Evolutionary conservation across 2,329 filamentous ascomycete species (phyloP).

Genomic region (Calonectria henricotiae): DNA sequence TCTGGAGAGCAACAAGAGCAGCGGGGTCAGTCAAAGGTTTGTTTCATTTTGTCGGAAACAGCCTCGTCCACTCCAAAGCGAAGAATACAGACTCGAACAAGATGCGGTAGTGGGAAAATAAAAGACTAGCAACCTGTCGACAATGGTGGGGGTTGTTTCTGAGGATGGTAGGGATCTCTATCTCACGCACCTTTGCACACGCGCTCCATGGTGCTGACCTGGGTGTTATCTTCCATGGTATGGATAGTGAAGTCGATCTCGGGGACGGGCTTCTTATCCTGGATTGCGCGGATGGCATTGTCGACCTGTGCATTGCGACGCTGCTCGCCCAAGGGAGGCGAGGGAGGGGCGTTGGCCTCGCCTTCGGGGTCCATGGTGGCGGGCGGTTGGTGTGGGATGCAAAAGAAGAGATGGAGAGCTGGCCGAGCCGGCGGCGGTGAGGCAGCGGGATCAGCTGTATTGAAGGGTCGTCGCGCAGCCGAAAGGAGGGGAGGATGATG

Average conservation of each 20-base stretch:
- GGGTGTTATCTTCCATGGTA: constrained; percentile 96
- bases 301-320: constrained; percentile 79
- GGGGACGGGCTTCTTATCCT: constrained; percentile 94
- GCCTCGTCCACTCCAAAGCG: constrained; percentile 5
- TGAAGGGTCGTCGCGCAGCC: constrained; percentile 36
- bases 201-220: constrained; percentile 95
- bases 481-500: constrained; percentile 37
- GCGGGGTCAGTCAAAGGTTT: constrained; percentile 43
- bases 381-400: constrained; percentile 41
- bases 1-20: constrained; percentile 69
- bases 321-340: constrained; percentile 59
- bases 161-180: constrained; percentile 43
- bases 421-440: constrained; percentile 51
- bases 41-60: constrained; percentile 20
- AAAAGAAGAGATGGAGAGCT: constrained; percentile 33
- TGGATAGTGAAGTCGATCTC: constrained; percentile 99
- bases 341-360: constrained; percentile 55
- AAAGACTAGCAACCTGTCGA: constrained; percentile 35
- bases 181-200: constrained; percentile 92
- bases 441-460: constrained; percentile 42
- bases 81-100: background rate
- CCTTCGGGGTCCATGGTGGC: constrained; percentile 68
- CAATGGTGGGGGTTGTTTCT: constrained; percentile 48
- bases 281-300: constrained; percentile 92
- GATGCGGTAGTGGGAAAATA: constrained; percentile 24